These are phyloP conservation scores for Starmera quercuum DNA, from an alignment of 805 yeast species.

Conservation along the genomic window DNA sequence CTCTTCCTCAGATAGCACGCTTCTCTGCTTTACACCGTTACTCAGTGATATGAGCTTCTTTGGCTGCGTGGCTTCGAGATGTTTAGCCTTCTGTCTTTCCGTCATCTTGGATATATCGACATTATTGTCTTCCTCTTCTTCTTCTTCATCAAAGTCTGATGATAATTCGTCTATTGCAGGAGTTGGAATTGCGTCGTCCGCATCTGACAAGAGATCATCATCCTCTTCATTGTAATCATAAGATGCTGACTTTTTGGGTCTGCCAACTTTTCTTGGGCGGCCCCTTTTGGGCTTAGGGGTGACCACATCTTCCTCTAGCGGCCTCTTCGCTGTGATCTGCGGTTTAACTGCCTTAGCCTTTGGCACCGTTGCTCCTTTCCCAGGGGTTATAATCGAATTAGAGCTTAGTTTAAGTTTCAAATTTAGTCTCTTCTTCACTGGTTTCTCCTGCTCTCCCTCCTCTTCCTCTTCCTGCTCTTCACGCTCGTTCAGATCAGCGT, in stretches of 20 bases:
- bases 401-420: conserved; percentile 12
- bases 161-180: conserved; percentile 19
- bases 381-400: conserved; percentile 1
- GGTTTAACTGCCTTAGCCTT: conserved; percentile 1
- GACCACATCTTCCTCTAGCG: neutral
- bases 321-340: no score
- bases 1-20: conserved; percentile 75
- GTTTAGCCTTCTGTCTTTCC: conserved; percentile 19
- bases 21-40: conserved; percentile 30
- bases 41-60: conserved; percentile 11
- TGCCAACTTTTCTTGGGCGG: neutral
- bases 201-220: conserved; percentile 19
- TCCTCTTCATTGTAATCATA: conserved; percentile 11
- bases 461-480: conserved; percentile 8
- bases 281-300: neutral
- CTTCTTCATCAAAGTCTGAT: conserved; percentile 13
- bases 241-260: conserved; percentile 3
- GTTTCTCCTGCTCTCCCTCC: conserved; percentile 2
- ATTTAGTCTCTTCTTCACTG: conserved; percentile 7
- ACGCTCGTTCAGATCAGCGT: conserved; percentile 8
- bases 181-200: conserved; percentile 15
- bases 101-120: conserved; percentile 20
- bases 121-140: conserved; percentile 12
- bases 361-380: neutral
- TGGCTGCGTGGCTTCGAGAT: conserved; percentile 2